Evolutionary conservation across 2,329 filamentous ascomycete species (phyloP).

Genomic region (Colletotrichum sojae): DNA sequence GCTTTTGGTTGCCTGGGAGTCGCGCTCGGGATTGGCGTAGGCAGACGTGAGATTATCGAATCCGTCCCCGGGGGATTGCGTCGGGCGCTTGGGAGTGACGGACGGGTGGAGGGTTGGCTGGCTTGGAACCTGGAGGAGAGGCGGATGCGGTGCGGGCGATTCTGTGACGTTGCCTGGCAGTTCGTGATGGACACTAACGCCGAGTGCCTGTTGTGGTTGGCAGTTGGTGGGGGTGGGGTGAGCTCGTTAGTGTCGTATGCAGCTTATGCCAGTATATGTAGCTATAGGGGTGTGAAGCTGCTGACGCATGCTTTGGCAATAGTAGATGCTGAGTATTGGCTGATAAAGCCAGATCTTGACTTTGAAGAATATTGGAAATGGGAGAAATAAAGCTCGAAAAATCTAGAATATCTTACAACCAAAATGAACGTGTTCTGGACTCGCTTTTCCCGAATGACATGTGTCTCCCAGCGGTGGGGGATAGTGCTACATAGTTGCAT

Average conservation of each 20-base stretch:
- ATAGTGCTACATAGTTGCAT: conserved; percentile 6
- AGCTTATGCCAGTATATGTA: neutral
- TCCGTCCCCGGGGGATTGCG: conserved; percentile 15
- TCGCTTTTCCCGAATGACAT: neutral
- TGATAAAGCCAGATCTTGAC: neutral
- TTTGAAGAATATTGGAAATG: too few relatives aligned
- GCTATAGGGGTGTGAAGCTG: neutral
- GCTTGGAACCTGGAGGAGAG: conserved; percentile 25
- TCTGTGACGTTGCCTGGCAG: conserved; percentile 40
- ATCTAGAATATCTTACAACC: neutral
- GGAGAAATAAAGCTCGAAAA: neutral
- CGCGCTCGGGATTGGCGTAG: neutral
- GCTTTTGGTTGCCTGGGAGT: neutral
- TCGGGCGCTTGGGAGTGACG: conserved; percentile 25
- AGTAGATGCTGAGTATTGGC: neutral
- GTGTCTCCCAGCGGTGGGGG: neutral
- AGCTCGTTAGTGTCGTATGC: neutral
- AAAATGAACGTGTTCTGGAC: neutral
- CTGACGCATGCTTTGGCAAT: conserved; percentile 6
- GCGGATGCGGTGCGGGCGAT: conserved; percentile 24
- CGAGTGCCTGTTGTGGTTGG: conserved; percentile 22
- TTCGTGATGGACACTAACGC: conserved; percentile 37
- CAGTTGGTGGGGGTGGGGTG: conserved; percentile 38
- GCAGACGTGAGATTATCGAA: conserved; percentile 15
- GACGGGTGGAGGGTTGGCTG: conserved; percentile 12